Conservation (phyloP, 169 alveolate genomes). For the Cryptosporidium bovis region DNA sequence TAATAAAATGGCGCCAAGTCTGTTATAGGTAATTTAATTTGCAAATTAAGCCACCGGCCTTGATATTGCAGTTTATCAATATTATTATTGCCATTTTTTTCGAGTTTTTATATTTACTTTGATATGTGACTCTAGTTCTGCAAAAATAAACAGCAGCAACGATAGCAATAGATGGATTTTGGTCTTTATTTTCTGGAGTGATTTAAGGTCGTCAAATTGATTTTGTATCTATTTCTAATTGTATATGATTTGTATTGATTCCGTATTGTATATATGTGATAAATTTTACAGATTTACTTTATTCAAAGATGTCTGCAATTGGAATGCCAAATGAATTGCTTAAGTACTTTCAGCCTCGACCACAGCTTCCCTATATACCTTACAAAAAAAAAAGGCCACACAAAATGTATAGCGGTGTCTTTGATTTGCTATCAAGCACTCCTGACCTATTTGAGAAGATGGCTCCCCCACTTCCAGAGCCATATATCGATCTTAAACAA, state of each 20-base stretch:
- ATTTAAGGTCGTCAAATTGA: no score
- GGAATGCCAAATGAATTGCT: conserved; percentile 54
- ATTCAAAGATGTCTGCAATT: conserved; percentile 42
- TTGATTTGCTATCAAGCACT: conserved; percentile 11
- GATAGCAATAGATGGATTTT: no score
- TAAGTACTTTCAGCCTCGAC: conserved; percentile 60
- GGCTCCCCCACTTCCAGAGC: conserved; percentile 15
- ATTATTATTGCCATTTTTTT: no score
- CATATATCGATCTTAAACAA: conserved; percentile 9
- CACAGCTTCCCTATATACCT: conserved; percentile 63
- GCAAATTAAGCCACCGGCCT: no score
- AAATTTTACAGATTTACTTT: background rate
- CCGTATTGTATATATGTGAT: background rate
- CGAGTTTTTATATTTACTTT: no score
- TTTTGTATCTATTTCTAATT: no score
- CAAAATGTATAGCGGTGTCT: conserved; percentile 29
- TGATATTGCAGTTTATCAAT: no score
- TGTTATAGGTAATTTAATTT: no score
- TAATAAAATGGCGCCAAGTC: no score
- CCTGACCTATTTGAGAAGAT: conserved; percentile 59
- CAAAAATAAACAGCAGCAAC: no score
- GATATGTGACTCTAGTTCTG: no score
- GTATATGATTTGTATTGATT: background rate
- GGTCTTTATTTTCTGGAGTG: no score
- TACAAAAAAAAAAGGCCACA: conserved; percentile 36